phyloP scores from a whole-genome alignment of 2,329 filamentous ascomycete species.

The Cladorrhinum sp. region DNA sequence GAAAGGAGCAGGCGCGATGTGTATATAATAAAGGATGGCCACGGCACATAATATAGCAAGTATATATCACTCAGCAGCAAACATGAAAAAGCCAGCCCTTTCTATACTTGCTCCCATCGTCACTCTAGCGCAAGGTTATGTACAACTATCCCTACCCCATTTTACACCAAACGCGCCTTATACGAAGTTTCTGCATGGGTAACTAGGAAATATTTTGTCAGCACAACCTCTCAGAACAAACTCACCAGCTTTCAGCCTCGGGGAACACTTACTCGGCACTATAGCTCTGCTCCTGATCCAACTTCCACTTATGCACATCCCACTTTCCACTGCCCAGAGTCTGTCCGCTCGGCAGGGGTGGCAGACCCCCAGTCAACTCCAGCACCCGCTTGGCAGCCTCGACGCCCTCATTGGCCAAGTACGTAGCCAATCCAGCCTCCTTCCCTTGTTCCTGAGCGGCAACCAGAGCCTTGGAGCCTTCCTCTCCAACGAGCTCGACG shows the following conservation, averaged over 20 bases:
- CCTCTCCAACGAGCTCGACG: slow-evolving; percentile 71
- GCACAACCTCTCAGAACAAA: slow-evolving; percentile 26
- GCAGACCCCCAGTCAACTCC: slow-evolving; percentile 64
- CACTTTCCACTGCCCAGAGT: slow-evolving; percentile 51
- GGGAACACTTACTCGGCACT: slow-evolving; percentile 56
- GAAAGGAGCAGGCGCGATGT: not conserved
- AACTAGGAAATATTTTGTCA: slow-evolving; percentile 43
- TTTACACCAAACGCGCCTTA: slow-evolving; percentile 32
- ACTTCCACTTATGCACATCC: slow-evolving; percentile 66
- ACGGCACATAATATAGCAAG: not conserved
- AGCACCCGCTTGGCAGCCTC: slow-evolving; percentile 57
- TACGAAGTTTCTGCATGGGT: slow-evolving; percentile 62
- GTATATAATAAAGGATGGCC: not conserved
- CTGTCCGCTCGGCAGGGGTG: slow-evolving; percentile 78
- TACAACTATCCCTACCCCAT: slow-evolving; percentile 26
- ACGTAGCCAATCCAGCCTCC: slow-evolving; percentile 64
- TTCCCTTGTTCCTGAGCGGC: slow-evolving; percentile 71
- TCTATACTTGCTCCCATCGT: not conserved
- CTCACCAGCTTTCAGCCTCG: not conserved
- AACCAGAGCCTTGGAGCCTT: slow-evolving; percentile 63
- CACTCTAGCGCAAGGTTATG: slow-evolving; percentile 21
- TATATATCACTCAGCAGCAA: not conserved
- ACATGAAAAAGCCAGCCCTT: not conserved
- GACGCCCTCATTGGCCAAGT: slow-evolving; percentile 59
- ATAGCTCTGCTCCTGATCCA: slow-evolving; percentile 68